Base-by-base conservation (phyloP, 2,329 filamentous ascomycete species). In the Geosmithia putterillii region DNA sequence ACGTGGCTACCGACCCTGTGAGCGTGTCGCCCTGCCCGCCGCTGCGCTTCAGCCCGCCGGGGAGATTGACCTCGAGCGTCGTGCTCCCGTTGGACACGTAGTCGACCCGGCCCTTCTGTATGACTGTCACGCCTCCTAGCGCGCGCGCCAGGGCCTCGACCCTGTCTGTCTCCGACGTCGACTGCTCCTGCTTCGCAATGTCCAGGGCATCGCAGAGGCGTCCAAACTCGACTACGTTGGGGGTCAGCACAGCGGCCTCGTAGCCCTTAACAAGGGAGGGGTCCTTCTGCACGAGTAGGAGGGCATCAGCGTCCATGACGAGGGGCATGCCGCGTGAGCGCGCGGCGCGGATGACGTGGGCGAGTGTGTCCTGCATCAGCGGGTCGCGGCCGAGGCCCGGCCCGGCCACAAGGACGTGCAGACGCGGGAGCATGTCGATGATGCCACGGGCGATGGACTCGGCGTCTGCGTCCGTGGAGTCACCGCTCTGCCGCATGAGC, bases 21-120 rank as follows among this genome's bases (percentile, higher is more conserved):
- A 98, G 67, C 4, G 92, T 96, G 64, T 98, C 92, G 2, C 92
- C 92, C 64, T 98, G 92, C 0, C 92, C 92, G 40, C 90, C 92
- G 45, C 86, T 90, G 50, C 92, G 73, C 75, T 98, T 98, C 60
- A 79, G 64, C 1, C 90, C 90, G 8, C 92, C 92, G 54, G 78
- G 65, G 3, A 89, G 64, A 52, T 95, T 88, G 21, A 82, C 84
- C 0, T 83, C 67, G 21, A 89, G 64, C n/a, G 85, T 94, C 43
- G 71, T 71, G 45, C 74, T 68, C 12, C 89, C 86, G 53, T 95
- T 85, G 3, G 82, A 87, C 47, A 98, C 86, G 50, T 83, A 79
- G 62, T 98, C 92, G 47, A 77, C 77, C 2, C 64, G 60, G 2
- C 92, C 92, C 68, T 98, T 98, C 60, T 95, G 86, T 38, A 96